phyloP scores from a whole-genome alignment of 2,329 filamentous ascomycete genomes.

The Penicillium hordei region DNA sequence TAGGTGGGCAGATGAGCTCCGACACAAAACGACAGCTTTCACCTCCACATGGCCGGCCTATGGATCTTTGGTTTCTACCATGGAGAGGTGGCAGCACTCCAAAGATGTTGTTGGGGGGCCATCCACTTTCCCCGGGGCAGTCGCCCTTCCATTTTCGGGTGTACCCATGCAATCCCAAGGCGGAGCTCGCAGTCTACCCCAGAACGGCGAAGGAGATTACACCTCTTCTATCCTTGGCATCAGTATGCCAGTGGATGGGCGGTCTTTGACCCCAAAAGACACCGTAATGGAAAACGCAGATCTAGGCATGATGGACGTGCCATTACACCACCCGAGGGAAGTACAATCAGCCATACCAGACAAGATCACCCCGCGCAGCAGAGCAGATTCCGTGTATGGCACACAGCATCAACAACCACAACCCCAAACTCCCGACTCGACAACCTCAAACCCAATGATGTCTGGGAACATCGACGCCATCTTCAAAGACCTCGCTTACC shows the following conservation, averaged over 20 bases:
- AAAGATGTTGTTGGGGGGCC: constrained; percentile 16
- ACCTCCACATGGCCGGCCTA: constrained; percentile 37
- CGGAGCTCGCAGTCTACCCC: constrained; percentile 11
- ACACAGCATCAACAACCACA: constrained; percentile 28
- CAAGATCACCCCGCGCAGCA: constrained; percentile 19
- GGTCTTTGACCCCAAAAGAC: constrained; percentile 36
- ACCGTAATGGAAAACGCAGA: constrained; percentile 32
- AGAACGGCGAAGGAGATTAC: constrained; percentile 23
- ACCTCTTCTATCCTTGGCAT: constrained; percentile 34
- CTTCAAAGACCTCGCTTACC: constrained; percentile 48
- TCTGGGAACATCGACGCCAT: constrained; percentile 42
- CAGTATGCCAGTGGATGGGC: constrained; percentile 34
- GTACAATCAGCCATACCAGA: constrained; percentile 17
- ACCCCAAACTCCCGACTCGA: constrained; percentile 36
- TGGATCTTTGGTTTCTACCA: constrained; percentile 29
- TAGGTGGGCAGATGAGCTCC: constrained; percentile 36
- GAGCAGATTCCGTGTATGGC: constrained; percentile 21
- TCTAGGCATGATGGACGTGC: constrained; percentile 24
- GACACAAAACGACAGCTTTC: constrained; percentile 30
- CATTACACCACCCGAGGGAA: constrained; percentile 20
- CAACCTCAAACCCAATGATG: constrained; percentile 28
- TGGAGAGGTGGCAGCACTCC: constrained; percentile 31
- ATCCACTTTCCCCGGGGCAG: constrained; percentile 10
- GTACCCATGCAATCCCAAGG: constrained; percentile 11
- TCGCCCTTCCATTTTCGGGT: constrained; percentile 1